These are phyloP conservation scores for Sporothrix brasiliensis DNA, from an alignment of 2,329 filamentous ascomycete species.

Conservation along the genomic window DNA sequence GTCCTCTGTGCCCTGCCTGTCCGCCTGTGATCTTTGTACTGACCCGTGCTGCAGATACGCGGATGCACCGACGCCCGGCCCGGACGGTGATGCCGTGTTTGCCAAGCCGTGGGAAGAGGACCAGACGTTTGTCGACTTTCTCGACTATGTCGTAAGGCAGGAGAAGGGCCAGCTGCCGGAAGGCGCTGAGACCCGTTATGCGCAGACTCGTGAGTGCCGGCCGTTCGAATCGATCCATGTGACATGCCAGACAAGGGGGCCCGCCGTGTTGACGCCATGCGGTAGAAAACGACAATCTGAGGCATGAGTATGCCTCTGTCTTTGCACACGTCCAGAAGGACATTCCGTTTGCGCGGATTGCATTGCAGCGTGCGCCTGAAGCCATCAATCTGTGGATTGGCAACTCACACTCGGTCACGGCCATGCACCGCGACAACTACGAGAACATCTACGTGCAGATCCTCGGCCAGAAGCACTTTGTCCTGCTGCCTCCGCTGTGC, in stretches of 20 bases:
- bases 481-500: slow-evolving; percentile 71
- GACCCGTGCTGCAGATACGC: slow-evolving; percentile 45
- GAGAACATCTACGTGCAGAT: slow-evolving; percentile 84
- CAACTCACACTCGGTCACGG: slow-evolving; percentile 68
- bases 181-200: slow-evolving; percentile 63
- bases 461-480: slow-evolving; percentile 72
- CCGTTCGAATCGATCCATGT: background rate
- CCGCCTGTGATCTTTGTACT: background rate
- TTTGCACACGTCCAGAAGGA: slow-evolving; percentile 64
- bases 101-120: slow-evolving; percentile 72
- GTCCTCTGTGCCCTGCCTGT: background rate
- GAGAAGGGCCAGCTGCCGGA: slow-evolving; percentile 47
- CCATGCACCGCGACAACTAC: slow-evolving; percentile 80
- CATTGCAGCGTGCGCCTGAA: slow-evolving; percentile 66
- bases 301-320: slow-evolving; percentile 68
- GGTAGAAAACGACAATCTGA: slow-evolving; percentile 77
- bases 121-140: slow-evolving; percentile 64
- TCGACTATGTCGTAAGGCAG: slow-evolving; percentile 63
- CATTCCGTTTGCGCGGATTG: slow-evolving; percentile 73
- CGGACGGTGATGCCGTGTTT: slow-evolving; percentile 53
- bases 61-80: slow-evolving; percentile 55
- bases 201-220: slow-evolving; percentile 66
- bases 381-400: slow-evolving; percentile 85
- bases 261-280: background rate
- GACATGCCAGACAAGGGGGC: background rate